Conservation (phyloP, 2,329 filamentous ascomycete genomes). For the Exophiala viscosa region DNA sequence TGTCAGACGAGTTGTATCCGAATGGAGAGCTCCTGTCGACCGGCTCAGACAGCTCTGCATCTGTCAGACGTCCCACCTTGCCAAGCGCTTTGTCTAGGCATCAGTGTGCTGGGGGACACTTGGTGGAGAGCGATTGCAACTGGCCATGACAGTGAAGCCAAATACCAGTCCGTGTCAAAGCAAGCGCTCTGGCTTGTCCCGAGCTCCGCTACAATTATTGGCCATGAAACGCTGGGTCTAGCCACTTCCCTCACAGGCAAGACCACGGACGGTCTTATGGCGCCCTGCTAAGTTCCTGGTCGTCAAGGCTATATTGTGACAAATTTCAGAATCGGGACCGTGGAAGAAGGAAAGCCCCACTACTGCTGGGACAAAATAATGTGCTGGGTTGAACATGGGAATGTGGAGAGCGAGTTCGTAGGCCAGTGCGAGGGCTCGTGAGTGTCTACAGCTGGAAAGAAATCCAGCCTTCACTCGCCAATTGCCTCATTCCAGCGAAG, state of each 20-base stretch:
- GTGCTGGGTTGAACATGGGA: too few species aligned
- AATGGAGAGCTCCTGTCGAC: constrained; percentile 63
- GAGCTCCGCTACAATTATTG: constrained; percentile 64
- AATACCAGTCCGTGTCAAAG: constrained; percentile 52
- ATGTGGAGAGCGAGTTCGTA: too few species aligned
- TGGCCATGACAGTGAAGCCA: constrained; percentile 47
- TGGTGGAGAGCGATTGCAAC: too few species aligned
- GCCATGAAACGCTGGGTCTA: constrained; percentile 54
- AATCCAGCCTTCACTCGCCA: too few species aligned
- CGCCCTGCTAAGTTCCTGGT: constrained; percentile 58
- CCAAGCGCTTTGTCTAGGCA: constrained; percentile 51
- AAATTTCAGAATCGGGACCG: too few species aligned
- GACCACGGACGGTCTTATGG: constrained; percentile 55
- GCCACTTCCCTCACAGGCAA: constrained; percentile 41
- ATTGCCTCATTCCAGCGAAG: too few species aligned
- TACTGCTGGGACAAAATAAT: too few species aligned
- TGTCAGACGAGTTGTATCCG: constrained; percentile 61
- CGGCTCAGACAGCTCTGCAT: constrained; percentile 54
- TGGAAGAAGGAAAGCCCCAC: too few species aligned
- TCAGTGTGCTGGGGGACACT: constrained; percentile 53
- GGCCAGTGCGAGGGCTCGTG: too few species aligned
- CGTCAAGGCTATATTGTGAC: constrained; percentile 53
- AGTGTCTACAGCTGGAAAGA: too few species aligned
- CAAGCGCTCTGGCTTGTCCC: constrained; percentile 49
- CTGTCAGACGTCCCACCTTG: constrained; percentile 39